phyloP scores from a whole-genome alignment of 176 grass and related monocot genomes.

The Neostapfia colusana region DNA sequence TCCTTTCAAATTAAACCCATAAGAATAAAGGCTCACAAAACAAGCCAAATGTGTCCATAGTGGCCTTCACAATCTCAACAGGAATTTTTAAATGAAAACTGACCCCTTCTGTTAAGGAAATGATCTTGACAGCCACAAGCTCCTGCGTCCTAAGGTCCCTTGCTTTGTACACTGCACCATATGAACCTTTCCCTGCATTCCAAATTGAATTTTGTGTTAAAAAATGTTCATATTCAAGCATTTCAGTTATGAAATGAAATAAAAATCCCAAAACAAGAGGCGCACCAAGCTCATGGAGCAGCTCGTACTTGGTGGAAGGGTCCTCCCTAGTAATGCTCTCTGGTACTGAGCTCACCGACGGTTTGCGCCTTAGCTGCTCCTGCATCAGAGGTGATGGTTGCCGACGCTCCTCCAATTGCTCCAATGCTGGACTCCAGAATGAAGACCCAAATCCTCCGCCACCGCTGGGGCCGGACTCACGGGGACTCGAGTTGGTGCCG shows the following conservation, averaged over 20 bases:
- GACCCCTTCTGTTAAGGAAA: conserved; percentile 97
- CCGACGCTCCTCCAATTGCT: conserved; percentile 38
- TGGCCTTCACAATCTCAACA: conserved; percentile 11
- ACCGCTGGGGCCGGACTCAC: conserved; percentile 31
- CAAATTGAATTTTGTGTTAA: conserved; percentile 31
- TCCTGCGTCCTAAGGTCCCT: conserved; percentile 94
- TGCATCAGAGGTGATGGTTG: conserved; percentile 50
- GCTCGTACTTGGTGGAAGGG: conserved; percentile 91
- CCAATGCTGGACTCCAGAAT: conserved; percentile 58
- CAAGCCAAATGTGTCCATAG: conserved; percentile 22
- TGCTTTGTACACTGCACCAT: conserved; percentile 99
- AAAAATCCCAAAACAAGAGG: conserved; percentile 38
- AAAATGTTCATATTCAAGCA: conserved; percentile 33
- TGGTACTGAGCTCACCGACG: conserved; percentile 78
- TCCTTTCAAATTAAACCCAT: conserved; percentile 9
- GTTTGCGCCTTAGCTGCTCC: conserved; percentile 62
- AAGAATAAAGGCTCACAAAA: conserved; percentile 25
- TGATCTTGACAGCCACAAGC: conserved; percentile 98
- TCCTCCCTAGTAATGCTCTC: conserved; percentile 84
- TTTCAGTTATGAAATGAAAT: conserved; percentile 14
- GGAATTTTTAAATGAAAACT: conserved; percentile 31
- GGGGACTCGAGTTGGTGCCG: conserved; percentile 41
- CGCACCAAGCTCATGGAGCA: conserved; percentile 97
- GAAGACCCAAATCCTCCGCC: conserved; percentile 77
- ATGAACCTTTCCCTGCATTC: conserved; percentile 94